Base-by-base conservation (phyloP, 345 rosid genomes). In the Abelmoschus esculentus region DNA sequence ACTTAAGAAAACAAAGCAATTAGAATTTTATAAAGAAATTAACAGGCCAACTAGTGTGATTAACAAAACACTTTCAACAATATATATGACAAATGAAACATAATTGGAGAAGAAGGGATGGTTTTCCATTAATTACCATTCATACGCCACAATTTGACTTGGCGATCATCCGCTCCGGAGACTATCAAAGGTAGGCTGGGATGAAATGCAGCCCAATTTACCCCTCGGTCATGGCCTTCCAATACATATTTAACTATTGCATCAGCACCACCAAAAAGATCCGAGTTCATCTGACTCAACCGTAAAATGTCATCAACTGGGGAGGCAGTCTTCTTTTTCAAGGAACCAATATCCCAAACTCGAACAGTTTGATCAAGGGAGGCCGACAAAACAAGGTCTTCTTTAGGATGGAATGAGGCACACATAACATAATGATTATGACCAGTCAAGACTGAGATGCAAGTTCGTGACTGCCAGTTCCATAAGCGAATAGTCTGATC, bases 401-500 rank as follows among this genome's bases (percentile, higher is more conserved):
- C 99, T 75, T 91, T 95, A 42, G 90, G 98, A 74, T 95, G 99
- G 78, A 91, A 95, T 53, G 93, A 83, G 67, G 99, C 99, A 80
- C 98, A 91, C 99, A 95, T 95, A 18, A 95, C 98, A 84, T 95
- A 95, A 75, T 95, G 98, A 72, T 91, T 90, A 82, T 95, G 98
- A 63, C 99, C 99, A 4, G 99, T 91, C 77, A 95, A 79, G 36
- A 95, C 99, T 34, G 98, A 90, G 57, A 95, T 84, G 77, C 99
- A 91, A 55, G 96, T 91, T 12, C 98, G 86, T 11, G 99, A 95
- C 74, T 95, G 99, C 99, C 99, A 91, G 77, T 95, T 95, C 98
- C 99, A 91, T 63, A 95, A 84, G 76, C 96, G 93, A 58, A 95
- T 95, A 60, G 99, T 95, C 81, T 91, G 99, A 76, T 95, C 99